Percentiles rank a stretch among this genome's conserved stretches.
These are phyloP conservation scores for Viridothelium virens DNA, from an alignment of 495 filamentous ascomycete genomes.

Conservation along the genomic window DNA sequence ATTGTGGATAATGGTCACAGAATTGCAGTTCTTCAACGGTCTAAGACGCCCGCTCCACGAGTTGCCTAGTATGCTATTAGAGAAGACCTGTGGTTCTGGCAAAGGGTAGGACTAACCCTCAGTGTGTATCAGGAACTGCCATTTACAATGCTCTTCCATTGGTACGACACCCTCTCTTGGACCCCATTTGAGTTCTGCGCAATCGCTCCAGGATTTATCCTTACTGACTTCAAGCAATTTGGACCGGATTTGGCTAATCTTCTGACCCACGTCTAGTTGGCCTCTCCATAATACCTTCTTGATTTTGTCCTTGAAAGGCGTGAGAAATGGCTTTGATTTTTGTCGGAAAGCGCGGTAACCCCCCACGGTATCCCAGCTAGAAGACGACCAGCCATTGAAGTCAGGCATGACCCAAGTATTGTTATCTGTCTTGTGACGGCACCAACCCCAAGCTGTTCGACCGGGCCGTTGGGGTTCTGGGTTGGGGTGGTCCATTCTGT, in stretches of 20 bases:
- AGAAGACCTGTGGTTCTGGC: background rate
- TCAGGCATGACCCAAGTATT: constrained; percentile 65
- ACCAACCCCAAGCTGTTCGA: constrained; percentile 5
- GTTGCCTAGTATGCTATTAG: background rate
- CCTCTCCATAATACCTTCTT: constrained; percentile 66
- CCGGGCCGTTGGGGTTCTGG: background rate
- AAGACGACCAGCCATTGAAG: constrained; percentile 60
- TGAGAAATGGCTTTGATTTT: constrained; percentile 37
- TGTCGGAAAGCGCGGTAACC: constrained; percentile 35
- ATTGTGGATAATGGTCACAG: constrained; percentile 48
- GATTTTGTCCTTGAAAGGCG: constrained; percentile 46
- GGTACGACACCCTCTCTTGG: constrained; percentile 33
- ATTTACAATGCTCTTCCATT: constrained; percentile 53
- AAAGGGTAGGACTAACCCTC: constrained; percentile 34
- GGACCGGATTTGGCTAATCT: constrained; percentile 32
- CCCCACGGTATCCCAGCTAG: constrained; percentile 41
- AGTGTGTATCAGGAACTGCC: constrained; percentile 52
- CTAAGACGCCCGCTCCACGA: constrained; percentile 51
- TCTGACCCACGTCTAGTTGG: constrained; percentile 33
- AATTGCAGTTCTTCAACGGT: constrained; percentile 54
- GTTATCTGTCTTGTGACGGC: constrained; percentile 13
- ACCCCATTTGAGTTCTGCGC: constrained; percentile 44
- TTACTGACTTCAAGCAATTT: constrained; percentile 41
- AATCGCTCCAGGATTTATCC: constrained; percentile 46
- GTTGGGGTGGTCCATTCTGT: constrained; percentile 42